Evolutionary conservation across 306 rosid species (phyloP).

Genomic region (Prunus armeniaca): DNA sequence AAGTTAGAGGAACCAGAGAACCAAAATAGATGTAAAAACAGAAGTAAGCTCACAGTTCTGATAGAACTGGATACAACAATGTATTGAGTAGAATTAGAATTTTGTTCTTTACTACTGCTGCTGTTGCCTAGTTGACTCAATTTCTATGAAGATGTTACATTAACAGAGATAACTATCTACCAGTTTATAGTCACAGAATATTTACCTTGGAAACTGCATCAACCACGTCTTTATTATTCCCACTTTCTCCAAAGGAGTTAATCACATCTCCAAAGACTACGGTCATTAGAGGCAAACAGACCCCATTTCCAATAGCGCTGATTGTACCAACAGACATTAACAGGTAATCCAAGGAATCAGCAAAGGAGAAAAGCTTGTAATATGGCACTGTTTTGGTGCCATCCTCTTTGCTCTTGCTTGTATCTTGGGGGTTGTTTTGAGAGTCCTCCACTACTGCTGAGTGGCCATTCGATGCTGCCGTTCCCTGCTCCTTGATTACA

Average conservation of each 20-base stretch:
- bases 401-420: conserved; percentile 33
- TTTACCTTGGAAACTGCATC: conserved; percentile 58
- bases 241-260: conserved; percentile 64
- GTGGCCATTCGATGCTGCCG: conserved; percentile 25
- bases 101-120: background rate
- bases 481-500: conserved; percentile 16
- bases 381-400: conserved; percentile 45
- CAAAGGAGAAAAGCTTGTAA: conserved; percentile 80
- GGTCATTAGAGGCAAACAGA: conserved; percentile 58
- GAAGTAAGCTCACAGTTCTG: background rate
- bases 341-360: conserved; percentile 57
- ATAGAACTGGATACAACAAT: too few species aligned
- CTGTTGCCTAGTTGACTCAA: background rate
- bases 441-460: conserved; percentile 5
- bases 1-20: background rate
- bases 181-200: background rate
- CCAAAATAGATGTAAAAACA: background rate
- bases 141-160: background rate
- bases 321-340: conserved; percentile 67
- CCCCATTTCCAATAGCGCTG: conserved; percentile 58
- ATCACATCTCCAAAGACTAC: conserved; percentile 54
- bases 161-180: background rate
- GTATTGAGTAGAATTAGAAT: too few species aligned
- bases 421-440: conserved; percentile 29
- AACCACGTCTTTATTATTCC: conserved; percentile 28